Conservation (phyloP, 2,329 filamentous ascomycete species). For the Stemphylium lycopersici region DNA sequence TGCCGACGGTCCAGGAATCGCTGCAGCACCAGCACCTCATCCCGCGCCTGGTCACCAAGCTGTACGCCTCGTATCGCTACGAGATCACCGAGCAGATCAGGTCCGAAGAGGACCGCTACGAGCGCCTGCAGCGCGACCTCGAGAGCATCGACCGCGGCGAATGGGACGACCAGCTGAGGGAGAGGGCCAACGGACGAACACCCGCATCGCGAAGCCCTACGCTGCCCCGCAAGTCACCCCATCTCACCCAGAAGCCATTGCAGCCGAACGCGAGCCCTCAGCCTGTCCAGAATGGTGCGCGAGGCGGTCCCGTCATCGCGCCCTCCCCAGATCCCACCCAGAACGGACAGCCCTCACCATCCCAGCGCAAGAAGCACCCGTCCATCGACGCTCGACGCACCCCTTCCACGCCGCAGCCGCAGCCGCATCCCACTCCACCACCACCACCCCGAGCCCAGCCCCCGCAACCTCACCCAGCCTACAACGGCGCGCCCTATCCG, state of each 20-base stretch:
- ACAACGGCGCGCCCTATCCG: conserved; percentile 40
- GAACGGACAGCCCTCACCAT: conserved; percentile 28
- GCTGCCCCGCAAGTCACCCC: conserved; percentile 34
- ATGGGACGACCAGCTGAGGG: conserved; percentile 54
- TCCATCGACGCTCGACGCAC: conserved; percentile 19
- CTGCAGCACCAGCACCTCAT: conserved; percentile 71
- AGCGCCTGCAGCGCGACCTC: conserved; percentile 70
- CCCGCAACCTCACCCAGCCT: conserved; percentile 27
- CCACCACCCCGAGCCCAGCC: conserved; percentile 29
- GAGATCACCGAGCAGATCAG: conserved; percentile 72
- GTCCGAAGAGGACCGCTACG: conserved; percentile 73
- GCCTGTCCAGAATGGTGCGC: conserved; percentile 15
- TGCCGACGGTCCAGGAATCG: conserved; percentile 70
- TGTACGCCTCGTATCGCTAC: conserved; percentile 77
- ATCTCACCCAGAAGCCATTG: conserved; percentile 24
- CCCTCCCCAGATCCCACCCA: conserved; percentile 17
- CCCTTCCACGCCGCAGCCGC: conserved; percentile 31
- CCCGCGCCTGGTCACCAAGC: conserved; percentile 71
- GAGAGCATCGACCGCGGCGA: conserved; percentile 68
- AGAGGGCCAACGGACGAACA: conserved; percentile 30
- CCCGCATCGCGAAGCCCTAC: conserved; percentile 33
- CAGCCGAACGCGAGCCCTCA: conserved; percentile 17
- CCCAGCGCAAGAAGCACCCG: conserved; percentile 38
- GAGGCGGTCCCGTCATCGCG: conserved; percentile 13
- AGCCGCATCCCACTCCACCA: conserved; percentile 19